A percentile compares a stretch with the other conserved stretches of the same genome.
Conservation (phyloP, 768 basidiomycete genomes). For the Botryobasidium botryosum region DNA sequence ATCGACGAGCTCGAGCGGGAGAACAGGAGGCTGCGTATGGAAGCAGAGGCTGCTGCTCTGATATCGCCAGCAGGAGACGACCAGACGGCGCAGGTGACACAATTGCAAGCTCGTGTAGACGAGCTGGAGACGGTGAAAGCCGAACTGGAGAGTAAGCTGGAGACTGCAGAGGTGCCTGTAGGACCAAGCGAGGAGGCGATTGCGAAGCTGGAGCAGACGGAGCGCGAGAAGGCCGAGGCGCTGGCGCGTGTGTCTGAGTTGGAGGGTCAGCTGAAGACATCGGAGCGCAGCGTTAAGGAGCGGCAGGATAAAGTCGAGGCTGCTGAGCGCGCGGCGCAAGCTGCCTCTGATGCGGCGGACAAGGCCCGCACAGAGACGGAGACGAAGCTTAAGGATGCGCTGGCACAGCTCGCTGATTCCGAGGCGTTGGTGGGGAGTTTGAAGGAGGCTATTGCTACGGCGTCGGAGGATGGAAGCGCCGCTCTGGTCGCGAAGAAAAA, state of each 20-base stretch:
- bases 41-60: too few relatives aligned
- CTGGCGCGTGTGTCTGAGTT: constrained; percentile 25
- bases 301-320: constrained; percentile 29
- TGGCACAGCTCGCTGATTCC: constrained; percentile 16
- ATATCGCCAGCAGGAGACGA: too few relatives aligned
- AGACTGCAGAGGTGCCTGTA: not conserved
- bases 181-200: too few relatives aligned
- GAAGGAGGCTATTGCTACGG: constrained; percentile 34
- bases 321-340: constrained; percentile 29
- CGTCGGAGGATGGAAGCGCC: constrained; percentile 34
- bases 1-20: too few relatives aligned
- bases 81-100: constrained; percentile 7
- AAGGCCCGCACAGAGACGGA: constrained; percentile 22
- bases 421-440: constrained; percentile 31
- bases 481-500: constrained; percentile 38
- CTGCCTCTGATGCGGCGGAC: constrained; percentile 13
- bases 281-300: constrained; percentile 30
- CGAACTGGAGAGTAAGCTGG: constrained; percentile 27
- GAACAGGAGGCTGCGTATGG: too few relatives aligned
- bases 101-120: constrained; percentile 28
- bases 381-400: constrained; percentile 25
- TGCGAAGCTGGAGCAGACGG: not conserved
- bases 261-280: constrained; percentile 26
- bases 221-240: constrained; percentile 21
- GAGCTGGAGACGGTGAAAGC: constrained; percentile 55